phyloP scores from a whole-genome alignment of 768 basidiomycete genomes.

The Lentinula edodes region DNA sequence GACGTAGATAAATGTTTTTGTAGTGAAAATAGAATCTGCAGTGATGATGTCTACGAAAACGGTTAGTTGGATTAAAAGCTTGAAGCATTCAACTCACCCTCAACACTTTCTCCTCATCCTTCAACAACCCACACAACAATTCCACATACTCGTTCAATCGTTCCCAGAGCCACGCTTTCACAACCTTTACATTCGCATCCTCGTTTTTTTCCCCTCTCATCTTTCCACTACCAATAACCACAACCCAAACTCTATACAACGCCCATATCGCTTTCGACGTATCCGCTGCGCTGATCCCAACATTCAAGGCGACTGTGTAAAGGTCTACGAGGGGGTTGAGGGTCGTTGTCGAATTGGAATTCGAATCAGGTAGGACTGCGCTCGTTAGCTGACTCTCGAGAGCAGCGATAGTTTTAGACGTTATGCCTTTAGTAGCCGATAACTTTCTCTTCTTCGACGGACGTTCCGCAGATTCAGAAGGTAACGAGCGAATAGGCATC shows the following conservation, averaged over 20 bases:
- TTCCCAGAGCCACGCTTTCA: slow-evolving; percentile 79
- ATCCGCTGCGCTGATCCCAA: slow-evolving; percentile 30
- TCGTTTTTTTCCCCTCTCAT: slow-evolving; percentile 30
- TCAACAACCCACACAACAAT: slow-evolving; percentile 62
- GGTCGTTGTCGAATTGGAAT: slow-evolving; percentile 40
- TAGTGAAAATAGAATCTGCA: slow-evolving; percentile 73
- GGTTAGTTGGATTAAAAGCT: background rate
- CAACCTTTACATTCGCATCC: slow-evolving; percentile 50
- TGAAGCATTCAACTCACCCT: slow-evolving; percentile 45
- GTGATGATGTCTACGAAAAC: slow-evolving; percentile 50
- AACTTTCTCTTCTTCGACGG: background rate
- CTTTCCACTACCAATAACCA: slow-evolving; percentile 53
- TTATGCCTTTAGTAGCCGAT: background rate
- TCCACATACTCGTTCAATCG: slow-evolving; percentile 65
- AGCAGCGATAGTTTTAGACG: background rate
- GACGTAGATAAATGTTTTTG: slow-evolving; percentile 69
- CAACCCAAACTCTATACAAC: slow-evolving; percentile 71
- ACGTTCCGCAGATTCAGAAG: background rate
- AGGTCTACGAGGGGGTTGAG: slow-evolving; percentile 79
- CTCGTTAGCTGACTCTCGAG: slow-evolving; percentile 53
- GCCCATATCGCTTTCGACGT: slow-evolving; percentile 78
- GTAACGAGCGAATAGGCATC: background rate
- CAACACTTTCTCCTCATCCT: slow-evolving; percentile 71
- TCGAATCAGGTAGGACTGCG: slow-evolving; percentile 30
- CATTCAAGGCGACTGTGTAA: slow-evolving; percentile 45